Conservation (phyloP, 768 basidiomycete genomes). For the Suillus subalutaceus region DNA sequence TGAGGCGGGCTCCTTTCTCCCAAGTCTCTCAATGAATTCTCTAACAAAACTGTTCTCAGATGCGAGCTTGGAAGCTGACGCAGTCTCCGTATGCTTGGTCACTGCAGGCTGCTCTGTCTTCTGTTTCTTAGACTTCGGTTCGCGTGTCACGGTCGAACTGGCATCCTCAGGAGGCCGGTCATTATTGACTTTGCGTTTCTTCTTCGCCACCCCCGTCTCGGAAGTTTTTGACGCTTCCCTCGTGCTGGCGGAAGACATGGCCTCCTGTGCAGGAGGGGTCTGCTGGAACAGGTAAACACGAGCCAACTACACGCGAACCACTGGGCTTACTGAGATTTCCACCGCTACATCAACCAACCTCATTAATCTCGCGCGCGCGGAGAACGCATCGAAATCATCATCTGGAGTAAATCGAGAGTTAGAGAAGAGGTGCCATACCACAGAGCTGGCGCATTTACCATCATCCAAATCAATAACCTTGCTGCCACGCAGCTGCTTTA, state of each 20-base stretch:
- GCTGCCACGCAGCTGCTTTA: slow-evolving; percentile 57
- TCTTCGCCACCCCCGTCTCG: slow-evolving; percentile 9
- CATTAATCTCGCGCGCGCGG: slow-evolving; percentile 42
- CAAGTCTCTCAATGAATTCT: not conserved
- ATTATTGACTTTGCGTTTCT: slow-evolving; percentile 29
- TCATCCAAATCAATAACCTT: slow-evolving; percentile 72
- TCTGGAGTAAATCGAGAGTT: slow-evolving; percentile 43
- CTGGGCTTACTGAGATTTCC: slow-evolving; percentile 12
- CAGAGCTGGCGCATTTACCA: slow-evolving; percentile 42
- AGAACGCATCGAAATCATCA: slow-evolving; percentile 80
- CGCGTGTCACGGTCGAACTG: slow-evolving; percentile 5
- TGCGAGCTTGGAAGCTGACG: not conserved
- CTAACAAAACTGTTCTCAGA: not conserved
- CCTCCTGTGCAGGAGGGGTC: slow-evolving; percentile 19
- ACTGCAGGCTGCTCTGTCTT: not conserved
- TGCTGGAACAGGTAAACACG: not conserved
- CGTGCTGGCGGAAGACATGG: not conserved
- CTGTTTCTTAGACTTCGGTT: slow-evolving; percentile 15
- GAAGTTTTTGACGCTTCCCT: slow-evolving; percentile 2
- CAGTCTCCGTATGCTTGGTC: not conserved
- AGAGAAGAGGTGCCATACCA: slow-evolving; percentile 5
- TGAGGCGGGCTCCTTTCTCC: slow-evolving; percentile 7
- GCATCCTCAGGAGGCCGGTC: not conserved
- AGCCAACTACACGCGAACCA: not conserved
- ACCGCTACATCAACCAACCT: slow-evolving; percentile 42